phyloP scores from a whole-genome alignment of 1,284 basidiomycete species.

The Athelia psychrophila region DNA sequence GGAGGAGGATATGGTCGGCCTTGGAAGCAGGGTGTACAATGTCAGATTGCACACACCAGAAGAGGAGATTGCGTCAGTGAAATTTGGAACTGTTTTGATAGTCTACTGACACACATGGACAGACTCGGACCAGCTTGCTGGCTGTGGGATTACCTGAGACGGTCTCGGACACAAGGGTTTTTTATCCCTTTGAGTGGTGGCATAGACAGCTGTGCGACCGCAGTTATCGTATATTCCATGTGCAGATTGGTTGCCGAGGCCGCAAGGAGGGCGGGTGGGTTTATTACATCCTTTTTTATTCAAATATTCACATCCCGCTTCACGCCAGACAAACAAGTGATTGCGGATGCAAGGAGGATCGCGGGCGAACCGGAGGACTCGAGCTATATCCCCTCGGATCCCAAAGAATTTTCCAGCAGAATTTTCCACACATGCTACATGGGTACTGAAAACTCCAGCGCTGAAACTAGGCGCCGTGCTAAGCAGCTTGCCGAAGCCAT shows the following conservation, averaged over 20 bases:
- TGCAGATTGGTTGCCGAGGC: conserved; percentile 86
- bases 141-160: conserved; percentile 98
- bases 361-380: conserved; percentile 81
- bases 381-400: conserved; percentile 79
- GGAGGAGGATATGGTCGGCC: conserved; percentile 50
- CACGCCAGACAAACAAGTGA: conserved; percentile 85
- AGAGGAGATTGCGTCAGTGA: conserved; percentile 93
- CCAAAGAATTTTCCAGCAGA: conserved; percentile 81
- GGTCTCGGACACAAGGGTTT: conserved; percentile 93
- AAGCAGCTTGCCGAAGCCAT: conserved; percentile 87
- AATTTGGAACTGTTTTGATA: neutral
- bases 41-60: conserved; percentile 86
- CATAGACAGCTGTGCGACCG: conserved; percentile 96
- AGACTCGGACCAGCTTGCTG: conserved; percentile 97
- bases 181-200: conserved; percentile 98
- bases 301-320: neutral
- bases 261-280: conserved; percentile 63
- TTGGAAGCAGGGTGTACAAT: conserved; percentile 45
- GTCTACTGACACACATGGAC: conserved; percentile 9
- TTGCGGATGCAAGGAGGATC: conserved; percentile 88
- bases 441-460: conserved; percentile 95
- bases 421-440: conserved; percentile 99
- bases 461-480: conserved; percentile 84
- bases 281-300: neutral
- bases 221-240: conserved; percentile 96